These are phyloP conservation scores for Microcos paniculata DNA, from an alignment of 345 rosid species.

Conservation along the genomic window DNA sequence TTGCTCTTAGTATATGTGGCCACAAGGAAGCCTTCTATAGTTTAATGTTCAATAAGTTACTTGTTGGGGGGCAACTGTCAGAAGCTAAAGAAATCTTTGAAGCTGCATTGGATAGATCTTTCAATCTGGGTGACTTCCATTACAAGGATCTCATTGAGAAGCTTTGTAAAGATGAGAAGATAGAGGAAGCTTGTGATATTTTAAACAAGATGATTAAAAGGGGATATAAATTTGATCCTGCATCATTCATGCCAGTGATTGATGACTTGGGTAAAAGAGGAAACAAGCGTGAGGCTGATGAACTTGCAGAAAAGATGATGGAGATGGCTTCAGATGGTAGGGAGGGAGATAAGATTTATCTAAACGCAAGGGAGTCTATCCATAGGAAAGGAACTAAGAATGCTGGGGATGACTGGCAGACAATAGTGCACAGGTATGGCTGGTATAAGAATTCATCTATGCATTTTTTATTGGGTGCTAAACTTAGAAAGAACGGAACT, in stretches of 20 bases:
- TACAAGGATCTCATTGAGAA: conserved; percentile 68
- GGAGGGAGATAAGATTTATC: conserved; percentile 39
- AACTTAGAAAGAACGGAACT: not conserved
- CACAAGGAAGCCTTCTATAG: conserved; percentile 79
- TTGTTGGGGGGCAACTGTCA: conserved; percentile 54
- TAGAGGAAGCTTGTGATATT: conserved; percentile 64
- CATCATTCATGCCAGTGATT: conserved; percentile 85
- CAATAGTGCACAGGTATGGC: conserved; percentile 67
- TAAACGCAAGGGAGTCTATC: conserved; percentile 25
- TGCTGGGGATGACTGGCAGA: conserved; percentile 59
- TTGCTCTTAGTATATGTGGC: conserved; percentile 74
- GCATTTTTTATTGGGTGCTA: conserved; percentile 4
- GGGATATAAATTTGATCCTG: conserved; percentile 78
- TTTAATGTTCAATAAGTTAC: conserved; percentile 76
- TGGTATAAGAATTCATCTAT: conserved; percentile 3
- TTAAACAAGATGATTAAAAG: conserved; percentile 61
- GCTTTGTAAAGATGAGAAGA: conserved; percentile 63
- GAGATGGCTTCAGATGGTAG: conserved; percentile 65
- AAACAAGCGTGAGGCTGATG: conserved; percentile 68
- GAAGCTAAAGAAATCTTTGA: conserved; percentile 73
- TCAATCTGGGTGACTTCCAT: conserved; percentile 58
- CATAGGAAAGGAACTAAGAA: conserved; percentile 36
- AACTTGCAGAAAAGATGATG: conserved; percentile 83
- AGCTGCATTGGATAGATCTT: conserved; percentile 62
- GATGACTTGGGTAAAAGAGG: conserved; percentile 71